phyloP scores from a whole-genome alignment of 2,329 filamentous ascomycete species.

The Fusarium sp. region DNA sequence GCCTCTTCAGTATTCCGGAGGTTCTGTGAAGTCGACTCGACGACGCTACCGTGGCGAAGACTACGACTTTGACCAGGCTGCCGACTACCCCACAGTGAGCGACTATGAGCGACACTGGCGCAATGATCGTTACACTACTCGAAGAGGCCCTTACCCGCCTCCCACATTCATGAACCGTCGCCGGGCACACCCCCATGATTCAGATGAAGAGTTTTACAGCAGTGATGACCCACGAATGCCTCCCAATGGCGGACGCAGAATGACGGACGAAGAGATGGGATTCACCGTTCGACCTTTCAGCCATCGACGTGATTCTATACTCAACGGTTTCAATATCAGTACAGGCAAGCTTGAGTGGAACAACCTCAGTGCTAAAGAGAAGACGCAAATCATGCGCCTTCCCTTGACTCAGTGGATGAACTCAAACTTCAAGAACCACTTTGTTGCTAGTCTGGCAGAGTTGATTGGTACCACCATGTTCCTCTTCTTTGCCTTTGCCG shows the following conservation, averaged over 20 bases:
- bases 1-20: conserved; percentile 34
- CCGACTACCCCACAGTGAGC: conserved; percentile 32
- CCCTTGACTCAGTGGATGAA: conserved; percentile 61
- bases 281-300: conserved; percentile 1
- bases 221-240: conserved; percentile 34
- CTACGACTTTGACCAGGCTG: conserved; percentile 37
- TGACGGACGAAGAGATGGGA: conserved; percentile 42
- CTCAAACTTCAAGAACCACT: conserved; percentile 58
- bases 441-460: conserved; percentile 52
- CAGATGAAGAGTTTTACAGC: conserved; percentile 40
- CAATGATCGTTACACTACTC: conserved; percentile 36
- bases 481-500: conserved; percentile 57
- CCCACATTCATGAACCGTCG: conserved; percentile 41
- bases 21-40: conserved; percentile 36
- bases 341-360: conserved; percentile 52
- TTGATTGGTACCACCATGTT: conserved; percentile 57
- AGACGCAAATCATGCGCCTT: conserved; percentile 56
- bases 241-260: conserved; percentile 25
- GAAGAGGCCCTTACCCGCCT: conserved; percentile 40
- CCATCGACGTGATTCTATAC: conserved; percentile 23
- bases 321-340: conserved; percentile 29
- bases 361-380: conserved; percentile 53
- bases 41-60: conserved; percentile 39
- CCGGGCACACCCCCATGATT: conserved; percentile 34
- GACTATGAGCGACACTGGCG: conserved; percentile 45